Evolutionary conservation across 352 stramenopile species (phyloP).

Genomic region (Halophytophthora batemanensis): DNA sequence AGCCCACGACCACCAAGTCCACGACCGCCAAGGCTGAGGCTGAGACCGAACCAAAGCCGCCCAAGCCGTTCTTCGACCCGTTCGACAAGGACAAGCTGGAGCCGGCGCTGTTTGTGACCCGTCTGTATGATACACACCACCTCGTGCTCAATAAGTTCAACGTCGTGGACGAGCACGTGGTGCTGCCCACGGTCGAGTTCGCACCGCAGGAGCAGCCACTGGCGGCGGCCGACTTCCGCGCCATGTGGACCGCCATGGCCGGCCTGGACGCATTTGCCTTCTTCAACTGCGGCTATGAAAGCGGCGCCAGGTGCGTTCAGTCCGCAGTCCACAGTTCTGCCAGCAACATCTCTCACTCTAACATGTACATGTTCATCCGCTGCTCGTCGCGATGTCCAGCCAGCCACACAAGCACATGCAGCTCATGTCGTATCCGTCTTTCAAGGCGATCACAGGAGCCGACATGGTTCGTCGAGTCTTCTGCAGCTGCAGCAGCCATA

Average conservation of each 20-base stretch:
- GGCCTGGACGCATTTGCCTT: conserved; percentile 74
- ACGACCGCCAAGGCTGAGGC: neutral
- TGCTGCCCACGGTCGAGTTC: conserved; percentile 74
- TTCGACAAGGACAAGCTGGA: conserved; percentile 76
- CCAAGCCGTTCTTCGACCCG: conserved; percentile 52
- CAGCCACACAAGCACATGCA: conserved; percentile 89
- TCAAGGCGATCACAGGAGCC: conserved; percentile 53
- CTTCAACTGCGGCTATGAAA: conserved; percentile 85
- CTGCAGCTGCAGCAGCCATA: neutral
- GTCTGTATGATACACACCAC: conserved; percentile 70
- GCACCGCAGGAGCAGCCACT: conserved; percentile 61
- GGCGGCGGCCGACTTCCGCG: conserved; percentile 45
- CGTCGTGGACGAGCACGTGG: conserved; percentile 75
- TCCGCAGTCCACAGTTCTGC: neutral
- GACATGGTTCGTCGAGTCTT: conserved; percentile 43
- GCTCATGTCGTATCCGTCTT: conserved; percentile 77
- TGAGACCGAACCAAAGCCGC: conserved; percentile 10
- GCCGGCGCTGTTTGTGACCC: conserved; percentile 58
- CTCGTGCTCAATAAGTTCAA: conserved; percentile 85
- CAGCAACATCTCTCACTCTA: neutral
- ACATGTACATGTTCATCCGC: conserved; percentile 13
- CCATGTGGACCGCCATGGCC: conserved; percentile 72
- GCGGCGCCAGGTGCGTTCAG: conserved; percentile 53
- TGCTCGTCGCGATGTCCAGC: conserved; percentile 19
- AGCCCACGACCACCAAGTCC: conserved; percentile 28